phyloP scores from a whole-genome alignment of 1,139 yeast genomes.

The Pichia norvegensis region DNA sequence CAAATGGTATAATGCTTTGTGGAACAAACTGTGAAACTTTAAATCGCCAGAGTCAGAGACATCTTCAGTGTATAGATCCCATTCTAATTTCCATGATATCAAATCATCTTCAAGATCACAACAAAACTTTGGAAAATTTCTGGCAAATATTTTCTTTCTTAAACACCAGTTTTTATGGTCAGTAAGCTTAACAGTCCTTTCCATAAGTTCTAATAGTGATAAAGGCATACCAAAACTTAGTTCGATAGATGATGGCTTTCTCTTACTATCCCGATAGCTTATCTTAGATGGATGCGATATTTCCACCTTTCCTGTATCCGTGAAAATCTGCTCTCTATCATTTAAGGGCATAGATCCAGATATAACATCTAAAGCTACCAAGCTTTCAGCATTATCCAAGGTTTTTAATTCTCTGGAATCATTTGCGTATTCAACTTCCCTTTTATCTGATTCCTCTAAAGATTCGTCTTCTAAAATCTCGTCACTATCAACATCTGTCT shows the following conservation, averaged over 20 bases:
- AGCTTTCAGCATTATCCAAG: conserved; percentile 8
- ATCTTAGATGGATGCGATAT: conserved; percentile 16
- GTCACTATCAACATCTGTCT: conserved; percentile 29
- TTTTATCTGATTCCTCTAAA: background rate
- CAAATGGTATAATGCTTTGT: conserved; percentile 35
- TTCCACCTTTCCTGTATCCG: conserved; percentile 4
- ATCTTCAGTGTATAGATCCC: conserved; percentile 32
- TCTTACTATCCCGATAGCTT: background rate
- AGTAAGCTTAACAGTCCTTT: conserved; percentile 39
- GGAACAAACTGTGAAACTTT: conserved; percentile 30
- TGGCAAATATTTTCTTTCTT: conserved; percentile 39
- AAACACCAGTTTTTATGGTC: conserved; percentile 46
- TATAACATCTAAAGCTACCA: conserved; percentile 16
- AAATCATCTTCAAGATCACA: conserved; percentile 47
- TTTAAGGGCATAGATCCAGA: conserved; percentile 8
- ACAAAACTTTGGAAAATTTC: conserved; percentile 49
- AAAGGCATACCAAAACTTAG: conserved; percentile 43
- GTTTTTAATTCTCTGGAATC: background rate
- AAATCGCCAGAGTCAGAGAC: conserved; percentile 12
- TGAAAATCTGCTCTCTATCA: conserved; percentile 16
- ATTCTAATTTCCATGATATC: conserved; percentile 38
- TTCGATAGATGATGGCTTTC: conserved; percentile 28
- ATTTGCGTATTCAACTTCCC: background rate
- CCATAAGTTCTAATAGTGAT: conserved; percentile 38
- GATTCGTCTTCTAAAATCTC: conserved; percentile 27